A percentile compares a stretch with the other conserved stretches of the same genome.
Conservation (phyloP, 1,139 yeast genomes). For the Blastobotrys illinoisensis region DNA sequence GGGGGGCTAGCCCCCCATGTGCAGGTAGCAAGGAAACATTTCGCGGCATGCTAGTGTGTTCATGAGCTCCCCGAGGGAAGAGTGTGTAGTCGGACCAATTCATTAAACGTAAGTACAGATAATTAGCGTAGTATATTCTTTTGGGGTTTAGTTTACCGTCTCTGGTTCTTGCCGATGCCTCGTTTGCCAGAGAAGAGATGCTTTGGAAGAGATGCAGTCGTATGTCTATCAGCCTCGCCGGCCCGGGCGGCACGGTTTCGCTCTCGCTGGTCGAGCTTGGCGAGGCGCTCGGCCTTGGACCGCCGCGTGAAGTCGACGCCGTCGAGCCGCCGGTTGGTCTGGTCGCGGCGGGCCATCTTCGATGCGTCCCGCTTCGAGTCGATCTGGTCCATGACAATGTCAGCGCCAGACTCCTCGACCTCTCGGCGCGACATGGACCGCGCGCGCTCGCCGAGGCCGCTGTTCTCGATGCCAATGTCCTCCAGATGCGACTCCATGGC, state of each 20-base stretch:
- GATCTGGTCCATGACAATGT: slow-evolving; percentile 56
- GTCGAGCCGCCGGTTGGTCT: slow-evolving; percentile 76
- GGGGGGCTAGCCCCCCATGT: too few species aligned
- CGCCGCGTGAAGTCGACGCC: slow-evolving; percentile 73
- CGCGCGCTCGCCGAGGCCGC: slow-evolving; percentile 44
- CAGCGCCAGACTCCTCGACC: slow-evolving; percentile 60
- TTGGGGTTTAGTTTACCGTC: slow-evolving; percentile 40
- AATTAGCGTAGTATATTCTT: not conserved
- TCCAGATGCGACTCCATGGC: slow-evolving; percentile 88
- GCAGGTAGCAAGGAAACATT: too few species aligned
- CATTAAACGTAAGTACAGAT: not conserved
- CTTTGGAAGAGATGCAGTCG: slow-evolving; percentile 79
- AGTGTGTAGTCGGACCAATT: too few species aligned
- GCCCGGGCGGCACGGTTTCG: slow-evolving; percentile 88
- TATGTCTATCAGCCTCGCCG: slow-evolving; percentile 95
- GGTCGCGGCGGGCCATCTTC: slow-evolving; percentile 47
- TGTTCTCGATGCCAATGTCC: slow-evolving; percentile 81
- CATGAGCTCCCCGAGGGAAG: too few species aligned
- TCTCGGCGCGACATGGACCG: slow-evolving; percentile 30
- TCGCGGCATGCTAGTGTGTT: too few species aligned
- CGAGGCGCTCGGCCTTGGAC: slow-evolving; percentile 80
- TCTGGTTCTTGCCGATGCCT: slow-evolving; percentile 73
- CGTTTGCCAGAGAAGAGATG: slow-evolving; percentile 96
- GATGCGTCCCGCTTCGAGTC: slow-evolving; percentile 27
- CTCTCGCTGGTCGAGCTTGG: slow-evolving; percentile 86